Evolutionary conservation across 2,329 filamentous ascomycete genomes (phyloP), one percentile per base, ranked within the genome.

Genomic region (Fusarium globosum): DNA sequence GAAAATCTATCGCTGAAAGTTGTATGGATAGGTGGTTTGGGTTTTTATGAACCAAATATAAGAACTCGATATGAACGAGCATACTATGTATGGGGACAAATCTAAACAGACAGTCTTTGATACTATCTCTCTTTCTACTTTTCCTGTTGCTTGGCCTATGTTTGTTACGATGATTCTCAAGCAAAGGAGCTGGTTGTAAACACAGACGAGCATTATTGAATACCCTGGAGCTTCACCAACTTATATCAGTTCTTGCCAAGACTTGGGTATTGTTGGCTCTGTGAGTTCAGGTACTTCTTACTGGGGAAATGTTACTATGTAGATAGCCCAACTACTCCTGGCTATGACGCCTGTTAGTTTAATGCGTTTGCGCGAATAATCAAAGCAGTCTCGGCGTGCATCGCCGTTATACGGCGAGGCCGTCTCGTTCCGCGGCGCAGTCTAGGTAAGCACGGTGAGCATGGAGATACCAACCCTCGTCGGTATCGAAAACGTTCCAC

Each of bases 371-470:
- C 70, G 74, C 63, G 74, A 76, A 72, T 74, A 72, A 73, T 57
- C 26, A 46, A 56, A 38, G 46, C 36, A 36, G 7, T 42, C 33
- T 49, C 51, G 49, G 58, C 56, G 43, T 35, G 42, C 39, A 35
- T 73, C 28, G n/a, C 66, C 43, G 53, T 69, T n/a, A 21, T 28
- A 64, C 74, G 74, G 72, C 61, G 55, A 72, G 55, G 62, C 72
- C 74, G 70, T 61, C 48, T 53, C 42, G 48, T 68, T 68, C 69
- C 57, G 53, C 51, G 75, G 65, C 61, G 57, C 63, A 63, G 68
- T 61, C 53, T 69, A 76, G 71, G 69, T 75, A 61, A 76, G 73
- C 66, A 65, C 66, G 64, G 63, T 71, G 64, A 77, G 56, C 60
- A 49, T 28, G 59, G 62, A 45, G 55, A 55, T 48, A 45, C 59